These are phyloP conservation scores for Cladophialophora chaetospira DNA, from an alignment of 2,329 filamentous ascomycete genomes.

Conservation along the genomic window DNA sequence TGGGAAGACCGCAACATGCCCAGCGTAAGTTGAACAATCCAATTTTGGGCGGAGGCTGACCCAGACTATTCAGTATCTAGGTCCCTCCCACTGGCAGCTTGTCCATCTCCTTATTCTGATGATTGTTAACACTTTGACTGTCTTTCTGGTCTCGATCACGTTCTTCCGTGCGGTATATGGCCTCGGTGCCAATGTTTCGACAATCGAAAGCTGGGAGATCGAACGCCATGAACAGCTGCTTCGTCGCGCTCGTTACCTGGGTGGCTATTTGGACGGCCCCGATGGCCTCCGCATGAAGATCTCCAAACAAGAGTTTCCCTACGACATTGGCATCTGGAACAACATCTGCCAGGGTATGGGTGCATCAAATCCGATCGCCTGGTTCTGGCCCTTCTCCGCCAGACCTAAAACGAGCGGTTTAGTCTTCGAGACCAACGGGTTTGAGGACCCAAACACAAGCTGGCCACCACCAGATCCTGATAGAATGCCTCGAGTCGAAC, in stretches of 20 bases:
- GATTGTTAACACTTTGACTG: constrained; percentile 57
- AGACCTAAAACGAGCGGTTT: constrained; percentile 53
- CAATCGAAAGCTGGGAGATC: constrained; percentile 66
- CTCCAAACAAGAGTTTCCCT: constrained; percentile 64
- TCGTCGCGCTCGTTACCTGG: constrained; percentile 51
- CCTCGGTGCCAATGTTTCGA: constrained; percentile 60
- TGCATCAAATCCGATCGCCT: constrained; percentile 47
- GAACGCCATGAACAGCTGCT: constrained; percentile 51
- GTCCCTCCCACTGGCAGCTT: constrained; percentile 56
- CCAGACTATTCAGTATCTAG: constrained; percentile 54
- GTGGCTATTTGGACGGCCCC: constrained; percentile 60
- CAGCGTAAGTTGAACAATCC: constrained; percentile 48
- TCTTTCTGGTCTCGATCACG: constrained; percentile 59
- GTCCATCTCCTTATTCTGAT: constrained; percentile 58
- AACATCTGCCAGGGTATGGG: constrained; percentile 64
- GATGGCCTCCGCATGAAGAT: constrained; percentile 59
- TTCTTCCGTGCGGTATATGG: constrained; percentile 58
- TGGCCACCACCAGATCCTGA: constrained; percentile 56
- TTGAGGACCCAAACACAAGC: constrained; percentile 52
- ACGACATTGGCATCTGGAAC: constrained; percentile 63
- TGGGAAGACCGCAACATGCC: constrained; percentile 60
- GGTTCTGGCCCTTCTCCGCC: constrained; percentile 63
- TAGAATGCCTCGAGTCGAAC: constrained; percentile 45
- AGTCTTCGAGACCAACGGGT: constrained; percentile 60
- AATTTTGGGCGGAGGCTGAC: constrained; percentile 20